Evolutionary conservation across 1,284 basidiomycete species (phyloP).

Genomic region (Caloboletus firmus): DNA sequence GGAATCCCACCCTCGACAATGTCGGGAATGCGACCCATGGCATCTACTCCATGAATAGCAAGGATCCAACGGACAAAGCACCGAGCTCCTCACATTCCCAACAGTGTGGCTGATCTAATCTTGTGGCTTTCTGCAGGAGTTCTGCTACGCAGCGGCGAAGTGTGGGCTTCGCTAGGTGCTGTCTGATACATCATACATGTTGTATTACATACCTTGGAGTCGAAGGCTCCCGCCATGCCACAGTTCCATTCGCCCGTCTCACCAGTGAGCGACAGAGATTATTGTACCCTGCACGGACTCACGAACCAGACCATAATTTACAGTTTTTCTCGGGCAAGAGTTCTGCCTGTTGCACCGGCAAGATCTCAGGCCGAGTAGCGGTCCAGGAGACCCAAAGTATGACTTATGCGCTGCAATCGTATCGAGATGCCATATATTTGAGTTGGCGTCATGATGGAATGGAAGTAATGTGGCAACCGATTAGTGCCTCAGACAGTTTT

Average conservation of each 20-base stretch:
- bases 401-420: neutral
- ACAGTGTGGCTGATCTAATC: no score
- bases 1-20: constrained; percentile 4
- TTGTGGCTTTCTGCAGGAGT: no score
- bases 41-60: neutral
- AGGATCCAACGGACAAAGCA: neutral
- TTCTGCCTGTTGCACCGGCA: no score
- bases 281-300: neutral
- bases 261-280: neutral
- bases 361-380: neutral
- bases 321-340: no score
- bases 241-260: neutral
- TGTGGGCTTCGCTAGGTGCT: no score
- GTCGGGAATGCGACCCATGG: neutral
- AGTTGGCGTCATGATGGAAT: neutral
- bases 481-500: no score
- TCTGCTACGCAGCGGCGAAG: neutral
- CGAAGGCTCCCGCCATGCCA: neutral
- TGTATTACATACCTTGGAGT: neutral
- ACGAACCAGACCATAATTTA: neutral
- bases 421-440: neutral
- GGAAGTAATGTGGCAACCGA: neutral
- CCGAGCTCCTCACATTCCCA: neutral
- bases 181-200: neutral
- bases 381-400: neutral